Evolutionary conservation across 2,329 filamentous ascomycete species (phyloP), one percentile per base, ranked within the genome.

Genomic region (Aureobasidium pullulans): DNA sequence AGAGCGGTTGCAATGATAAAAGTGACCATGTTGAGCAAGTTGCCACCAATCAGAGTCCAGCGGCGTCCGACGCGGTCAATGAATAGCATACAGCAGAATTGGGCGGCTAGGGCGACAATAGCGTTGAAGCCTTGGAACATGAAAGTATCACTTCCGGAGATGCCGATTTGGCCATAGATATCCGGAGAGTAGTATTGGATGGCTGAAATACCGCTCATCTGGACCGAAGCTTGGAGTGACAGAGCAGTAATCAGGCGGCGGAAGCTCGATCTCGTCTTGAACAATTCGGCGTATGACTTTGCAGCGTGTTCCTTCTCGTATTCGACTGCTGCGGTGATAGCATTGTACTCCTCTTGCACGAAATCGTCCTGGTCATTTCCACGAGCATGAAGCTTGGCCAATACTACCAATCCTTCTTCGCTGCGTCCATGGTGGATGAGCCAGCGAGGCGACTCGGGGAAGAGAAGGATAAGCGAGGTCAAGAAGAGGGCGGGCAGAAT

Each of bases 31-130:
- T 63, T 60, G 52, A 64, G 58, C 3, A 64, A 53, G 44, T 63
- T 65, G 23, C 67, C 67, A 19, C 60, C 60, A 36, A 68, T 67
- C 40, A 65, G 48, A 13, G 64, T 42, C 34, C 60, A 62, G 13
- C 67, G 62, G 3, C 67, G 61, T 4, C 67, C 67, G 6, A 66
- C 44, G 6, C 39, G 32, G 39, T 68, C 67, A 28, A 68, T 65
- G 60, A 65, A 63, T 3, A 66, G 44, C 29, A 67, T 62, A 8
- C 62, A 64, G 28, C 65, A 62, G 64, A 84, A 81, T 68, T 89
- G 84, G 0, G 82, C 86, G 10, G 88, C 67, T 8, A 89, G 73
- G 1, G 84, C 86, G 54, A 89, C 81, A 11, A 68, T 64, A 11
- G 63, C 62, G 32, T 63, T 65, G 44, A 68, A 61, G 1, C 57